A percentile compares a stretch with the other conserved stretches of the same genome.
Conservation (phyloP, 495 filamentous ascomycete genomes). For the Elasticomyces elasticus region DNA sequence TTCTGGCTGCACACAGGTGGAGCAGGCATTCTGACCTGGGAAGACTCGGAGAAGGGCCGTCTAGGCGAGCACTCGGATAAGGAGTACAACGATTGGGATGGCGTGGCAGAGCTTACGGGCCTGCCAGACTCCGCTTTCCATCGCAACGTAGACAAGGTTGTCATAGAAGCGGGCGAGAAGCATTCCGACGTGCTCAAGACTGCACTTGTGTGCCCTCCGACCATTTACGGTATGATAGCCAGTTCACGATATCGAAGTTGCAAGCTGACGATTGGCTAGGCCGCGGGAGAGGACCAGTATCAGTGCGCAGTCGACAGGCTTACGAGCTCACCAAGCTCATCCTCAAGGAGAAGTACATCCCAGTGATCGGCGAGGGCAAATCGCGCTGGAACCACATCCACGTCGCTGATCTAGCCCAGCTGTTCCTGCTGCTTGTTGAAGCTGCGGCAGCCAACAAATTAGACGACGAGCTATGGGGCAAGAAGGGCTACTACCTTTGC, state of each 20-base stretch:
- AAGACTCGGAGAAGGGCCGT: conserved; percentile 39
- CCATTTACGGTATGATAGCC: conserved; percentile 47
- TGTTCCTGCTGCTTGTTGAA: conserved; percentile 56
- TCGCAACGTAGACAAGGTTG: conserved; percentile 52
- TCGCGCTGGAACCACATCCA: conserved; percentile 67
- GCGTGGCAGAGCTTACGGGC: conserved; percentile 45
- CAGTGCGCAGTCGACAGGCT: conserved; percentile 55
- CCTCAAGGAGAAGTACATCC: conserved; percentile 50
- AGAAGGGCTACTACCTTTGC: conserved; percentile 62
- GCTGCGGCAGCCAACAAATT: conserved; percentile 48
- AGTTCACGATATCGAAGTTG: background rate
- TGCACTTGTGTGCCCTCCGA: conserved; percentile 66
- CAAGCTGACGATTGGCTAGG: conserved; percentile 31
- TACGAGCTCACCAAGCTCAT: conserved; percentile 47
- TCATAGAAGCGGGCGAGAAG: conserved; percentile 38
- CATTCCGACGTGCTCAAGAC: conserved; percentile 47
- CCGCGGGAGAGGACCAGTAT: conserved; percentile 56
- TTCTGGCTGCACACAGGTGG: conserved; percentile 57
- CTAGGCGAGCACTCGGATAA: conserved; percentile 47
- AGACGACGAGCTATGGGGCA: conserved; percentile 55
- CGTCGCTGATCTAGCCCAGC: conserved; percentile 55
- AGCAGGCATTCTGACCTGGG: conserved; percentile 45
- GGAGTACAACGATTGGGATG: conserved; percentile 48
- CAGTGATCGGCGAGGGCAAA: conserved; percentile 53
- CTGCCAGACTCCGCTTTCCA: conserved; percentile 48